Conservation (phyloP, 345 rosid genomes). For the Geranium brycei region DNA sequence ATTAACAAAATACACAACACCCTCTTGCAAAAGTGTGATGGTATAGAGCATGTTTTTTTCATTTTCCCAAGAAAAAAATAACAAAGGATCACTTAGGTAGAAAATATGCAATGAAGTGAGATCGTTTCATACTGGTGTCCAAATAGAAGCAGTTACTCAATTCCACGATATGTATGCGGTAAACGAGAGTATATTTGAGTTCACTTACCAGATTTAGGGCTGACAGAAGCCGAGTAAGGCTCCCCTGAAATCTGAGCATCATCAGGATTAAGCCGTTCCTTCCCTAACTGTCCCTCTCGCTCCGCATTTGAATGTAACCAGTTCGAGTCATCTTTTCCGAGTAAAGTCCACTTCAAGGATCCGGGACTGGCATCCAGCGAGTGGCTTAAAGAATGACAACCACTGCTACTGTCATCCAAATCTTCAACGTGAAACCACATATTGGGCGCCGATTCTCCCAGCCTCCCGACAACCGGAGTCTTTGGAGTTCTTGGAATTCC, state of each 20-base stretch:
- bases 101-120: not conserved
- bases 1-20: too few species aligned
- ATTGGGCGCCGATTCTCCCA: slow-evolving; percentile 58
- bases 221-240: slow-evolving; percentile 21
- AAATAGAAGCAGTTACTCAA: not conserved
- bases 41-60: too few species aligned
- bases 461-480: slow-evolving; percentile 16
- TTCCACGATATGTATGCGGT: slow-evolving; percentile 1
- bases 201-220: slow-evolving; percentile 52
- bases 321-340: slow-evolving; percentile 21
- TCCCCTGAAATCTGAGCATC: slow-evolving; percentile 24
- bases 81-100: not conserved
- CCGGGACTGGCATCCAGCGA: slow-evolving; percentile 43
- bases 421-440: slow-evolving; percentile 22
- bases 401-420: slow-evolving; percentile 15
- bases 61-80: too few species aligned
- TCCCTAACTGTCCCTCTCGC: slow-evolving; percentile 13
- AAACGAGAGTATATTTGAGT: not conserved
- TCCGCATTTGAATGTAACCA: slow-evolving; percentile 20
- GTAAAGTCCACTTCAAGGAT: slow-evolving; percentile 24
- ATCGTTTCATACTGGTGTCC: not conserved
- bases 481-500: slow-evolving; percentile 25
- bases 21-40: too few species aligned
- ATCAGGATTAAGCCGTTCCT: slow-evolving; percentile 16
- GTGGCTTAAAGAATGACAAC: slow-evolving; percentile 32